phyloP scores from a whole-genome alignment of 2,329 filamentous ascomycete genomes.

The Fusarium secorum region DNA sequence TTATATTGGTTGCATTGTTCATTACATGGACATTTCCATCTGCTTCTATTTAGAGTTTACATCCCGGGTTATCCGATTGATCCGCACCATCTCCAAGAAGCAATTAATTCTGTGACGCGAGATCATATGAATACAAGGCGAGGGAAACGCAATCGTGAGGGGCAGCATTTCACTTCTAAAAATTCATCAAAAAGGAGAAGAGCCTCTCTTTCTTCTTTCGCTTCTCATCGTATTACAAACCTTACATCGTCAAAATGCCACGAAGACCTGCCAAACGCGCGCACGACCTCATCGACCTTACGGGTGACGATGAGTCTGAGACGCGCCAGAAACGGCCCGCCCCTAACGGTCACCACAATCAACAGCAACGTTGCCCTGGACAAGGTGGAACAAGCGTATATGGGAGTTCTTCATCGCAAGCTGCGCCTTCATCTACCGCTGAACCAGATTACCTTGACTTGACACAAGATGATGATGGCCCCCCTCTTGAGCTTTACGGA shows the following conservation, averaged over 20 bases:
- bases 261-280: constrained; percentile 46
- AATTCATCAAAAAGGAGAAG: background rate
- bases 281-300: constrained; percentile 52
- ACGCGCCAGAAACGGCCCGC: constrained; percentile 42
- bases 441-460: constrained; percentile 54
- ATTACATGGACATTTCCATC: background rate
- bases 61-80: constrained; percentile 8
- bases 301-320: constrained; percentile 45
- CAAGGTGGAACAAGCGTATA: constrained; percentile 31
- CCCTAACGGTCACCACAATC: constrained; percentile 6
- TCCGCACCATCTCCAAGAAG: constrained; percentile 21
- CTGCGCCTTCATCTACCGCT: constrained; percentile 22
- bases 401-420: constrained; percentile 20
- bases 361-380: constrained; percentile 15
- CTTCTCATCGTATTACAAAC: background rate
- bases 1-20: background rate
- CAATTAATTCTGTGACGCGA: constrained; percentile 28
- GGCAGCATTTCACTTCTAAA: background rate
- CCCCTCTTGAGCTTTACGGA: constrained; percentile 57
- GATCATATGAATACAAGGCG: background rate
- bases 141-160: background rate
- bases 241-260: constrained; percentile 24
- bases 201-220: background rate
- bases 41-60: background rate
- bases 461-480: constrained; percentile 54